Conservation (phyloP, 1,284 basidiomycete species). For the Ustilago shanxiensis region DNA sequence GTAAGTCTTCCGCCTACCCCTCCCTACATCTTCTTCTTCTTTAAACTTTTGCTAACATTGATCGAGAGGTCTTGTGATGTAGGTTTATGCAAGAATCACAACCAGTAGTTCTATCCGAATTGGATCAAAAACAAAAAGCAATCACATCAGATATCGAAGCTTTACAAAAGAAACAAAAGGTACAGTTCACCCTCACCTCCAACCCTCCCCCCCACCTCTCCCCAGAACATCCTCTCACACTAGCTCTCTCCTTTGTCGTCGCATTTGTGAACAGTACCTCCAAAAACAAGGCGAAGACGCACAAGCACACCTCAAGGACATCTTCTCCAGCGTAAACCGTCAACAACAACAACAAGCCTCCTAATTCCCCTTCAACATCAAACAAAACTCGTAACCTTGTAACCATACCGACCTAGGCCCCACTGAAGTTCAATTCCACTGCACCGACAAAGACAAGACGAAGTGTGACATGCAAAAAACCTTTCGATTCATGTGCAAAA, state of each 20-base stretch:
- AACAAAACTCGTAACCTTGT: not conserved
- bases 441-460: not conserved
- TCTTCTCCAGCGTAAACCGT: constrained; percentile 44
- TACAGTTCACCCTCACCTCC: not conserved
- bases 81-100: constrained; percentile 48
- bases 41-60: not conserved
- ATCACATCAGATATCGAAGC: constrained; percentile 31
- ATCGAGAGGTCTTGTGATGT: not conserved
- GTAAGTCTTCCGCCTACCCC: constrained; percentile 15
- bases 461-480: not conserved
- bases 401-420: too few relatives aligned
- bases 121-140: constrained; percentile 24
- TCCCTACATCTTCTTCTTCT: not conserved
- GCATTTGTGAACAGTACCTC: constrained; percentile 32
- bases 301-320: constrained; percentile 53
- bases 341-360: constrained; percentile 26
- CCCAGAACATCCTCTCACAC: not conserved
- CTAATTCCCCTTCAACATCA: not conserved
- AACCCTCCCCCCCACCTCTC: not conserved
- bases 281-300: constrained; percentile 49
- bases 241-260: constrained; percentile 32
- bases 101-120: constrained; percentile 20
- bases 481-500: not conserved
- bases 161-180: not conserved
- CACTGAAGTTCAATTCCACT: not conserved